These are phyloP conservation scores for Linnemannia exigua DNA, from an alignment of 192 early-diverging fungal genomes.

Conservation along the genomic window DNA sequence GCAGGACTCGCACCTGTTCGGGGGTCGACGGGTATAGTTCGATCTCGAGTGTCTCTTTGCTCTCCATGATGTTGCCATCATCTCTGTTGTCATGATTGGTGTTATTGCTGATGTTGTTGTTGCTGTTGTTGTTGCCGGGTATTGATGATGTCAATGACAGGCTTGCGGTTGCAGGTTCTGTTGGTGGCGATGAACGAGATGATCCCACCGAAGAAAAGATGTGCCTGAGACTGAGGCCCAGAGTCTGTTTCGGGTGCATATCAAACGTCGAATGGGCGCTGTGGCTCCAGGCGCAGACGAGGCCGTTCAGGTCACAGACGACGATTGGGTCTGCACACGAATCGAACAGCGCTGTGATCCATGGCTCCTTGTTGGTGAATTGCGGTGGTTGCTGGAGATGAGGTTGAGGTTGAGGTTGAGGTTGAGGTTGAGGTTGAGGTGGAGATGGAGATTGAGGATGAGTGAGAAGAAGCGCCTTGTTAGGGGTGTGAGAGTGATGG, in stretches of 20 bases:
- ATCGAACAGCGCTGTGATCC: constrained; percentile 41
- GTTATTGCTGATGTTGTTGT: background rate
- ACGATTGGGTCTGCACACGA: constrained; percentile 41
- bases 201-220: constrained; percentile 6
- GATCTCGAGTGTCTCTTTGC: background rate
- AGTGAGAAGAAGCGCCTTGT: background rate
- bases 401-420: too few relatives aligned
- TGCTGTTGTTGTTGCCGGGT: background rate
- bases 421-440: background rate
- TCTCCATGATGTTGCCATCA: too few relatives aligned
- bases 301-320: constrained; percentile 42
- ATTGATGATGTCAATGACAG: background rate
- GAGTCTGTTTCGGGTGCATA: constrained; percentile 34
- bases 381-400: background rate
- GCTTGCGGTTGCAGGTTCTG: too few relatives aligned
- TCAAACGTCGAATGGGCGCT: constrained; percentile 33
- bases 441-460: background rate
- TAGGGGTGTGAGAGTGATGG: constrained; percentile 15
- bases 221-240: constrained; percentile 40
- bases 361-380: background rate
- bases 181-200: constrained; percentile 8
- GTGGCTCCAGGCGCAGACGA: constrained; percentile 39
- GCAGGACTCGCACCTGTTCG: constrained; percentile 27
- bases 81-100: too few relatives aligned
- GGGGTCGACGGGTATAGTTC: constrained; percentile 43